Conservation (phyloP, 2,329 filamentous ascomycete species). For the Exophiala spinifera region DNA sequence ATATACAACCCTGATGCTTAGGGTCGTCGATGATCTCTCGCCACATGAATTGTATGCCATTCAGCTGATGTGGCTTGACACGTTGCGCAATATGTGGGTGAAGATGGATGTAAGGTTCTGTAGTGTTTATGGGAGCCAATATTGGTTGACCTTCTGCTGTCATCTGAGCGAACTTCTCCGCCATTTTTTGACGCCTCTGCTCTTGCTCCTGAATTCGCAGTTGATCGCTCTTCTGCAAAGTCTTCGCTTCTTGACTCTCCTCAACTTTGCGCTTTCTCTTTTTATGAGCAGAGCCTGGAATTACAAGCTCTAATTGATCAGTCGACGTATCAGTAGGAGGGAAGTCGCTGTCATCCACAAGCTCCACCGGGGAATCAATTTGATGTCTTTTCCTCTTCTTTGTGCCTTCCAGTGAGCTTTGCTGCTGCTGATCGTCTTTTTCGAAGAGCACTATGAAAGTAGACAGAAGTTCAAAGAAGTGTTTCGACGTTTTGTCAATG, state of each 20-base stretch:
- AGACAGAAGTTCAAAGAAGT: conserved; percentile 6
- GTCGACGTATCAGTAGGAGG: conserved; percentile 10
- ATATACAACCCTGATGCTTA: conserved; percentile 68
- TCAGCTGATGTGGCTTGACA: conserved; percentile 78
- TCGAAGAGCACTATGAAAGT: conserved; percentile 1
- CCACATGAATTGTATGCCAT: conserved; percentile 85
- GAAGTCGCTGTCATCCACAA: conserved; percentile 11
- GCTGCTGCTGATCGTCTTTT: background rate
- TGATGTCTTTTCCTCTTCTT: conserved; percentile 18
- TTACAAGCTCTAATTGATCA: conserved; percentile 7
- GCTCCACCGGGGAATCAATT: conserved; percentile 1
- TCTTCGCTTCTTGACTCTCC: conserved; percentile 49
- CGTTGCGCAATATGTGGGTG: conserved; percentile 59
- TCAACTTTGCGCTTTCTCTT: conserved; percentile 48
- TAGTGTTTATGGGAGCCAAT: conserved; percentile 39
- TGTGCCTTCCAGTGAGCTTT: background rate
- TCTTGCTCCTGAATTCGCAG: conserved; percentile 55
- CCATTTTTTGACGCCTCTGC: conserved; percentile 43
- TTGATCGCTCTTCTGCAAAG: conserved; percentile 56
- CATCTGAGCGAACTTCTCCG: conserved; percentile 32
- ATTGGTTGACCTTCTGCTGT: conserved; percentile 44
- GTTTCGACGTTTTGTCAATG: conserved; percentile 5
- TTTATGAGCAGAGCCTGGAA: conserved; percentile 39
- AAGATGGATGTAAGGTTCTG: conserved; percentile 51
- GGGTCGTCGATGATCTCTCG: conserved; percentile 68